Base-by-base conservation (phyloP, 2,329 filamentous ascomycete genomes). In the Pseudophaeomoniella oleicola region DNA sequence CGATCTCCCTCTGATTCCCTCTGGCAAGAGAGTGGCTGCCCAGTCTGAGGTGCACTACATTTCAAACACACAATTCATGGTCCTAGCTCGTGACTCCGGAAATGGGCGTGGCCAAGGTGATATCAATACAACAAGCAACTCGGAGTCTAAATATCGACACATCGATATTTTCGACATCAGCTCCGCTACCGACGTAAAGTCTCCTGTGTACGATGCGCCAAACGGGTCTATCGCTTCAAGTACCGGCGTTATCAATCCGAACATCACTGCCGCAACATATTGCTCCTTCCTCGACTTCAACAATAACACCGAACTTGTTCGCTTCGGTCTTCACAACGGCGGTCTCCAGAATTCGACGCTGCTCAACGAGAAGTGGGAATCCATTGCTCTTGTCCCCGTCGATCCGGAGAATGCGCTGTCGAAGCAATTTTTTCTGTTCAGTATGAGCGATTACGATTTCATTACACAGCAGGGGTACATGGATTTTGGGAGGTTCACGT, bases 301-400 rank as follows among this genome's bases (percentile, higher is more conserved):
- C 50, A 61, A 76, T 41, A 76, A 80, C 44, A 49, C 58, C 2
- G 67, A 84, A 56, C 62, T 85, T 15, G 67, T 63, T 29, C 68
- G 71, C 14, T 84, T 84, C 44, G 71, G 73, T 0, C 54, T 81
- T 3, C 75, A 79, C 46, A 84, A 84, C 46, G 79, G 79, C 2
- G 78, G 76, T 0, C 58, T 55, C 0, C 67, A 77, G 45, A 69
- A 80, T 47, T 47, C 56, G 0, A 57, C 54, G 0, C 55, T 84
- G 22, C 50, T 85, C 51, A 83, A 84, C 47, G 79, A 85, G 62
- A 85, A 85, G 51, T 85, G 80, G 80, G 80, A 86, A 60, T 72
- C 70, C 14, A 56, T 85, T 34, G 71, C 72, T 2, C 51, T 83
- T 16, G 64, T 75, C 2, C 75, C 76, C 1, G 68, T 73, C 4